Base-by-base conservation (phyloP, 176 grass and related monocot species). In the Poa annua region DNA sequence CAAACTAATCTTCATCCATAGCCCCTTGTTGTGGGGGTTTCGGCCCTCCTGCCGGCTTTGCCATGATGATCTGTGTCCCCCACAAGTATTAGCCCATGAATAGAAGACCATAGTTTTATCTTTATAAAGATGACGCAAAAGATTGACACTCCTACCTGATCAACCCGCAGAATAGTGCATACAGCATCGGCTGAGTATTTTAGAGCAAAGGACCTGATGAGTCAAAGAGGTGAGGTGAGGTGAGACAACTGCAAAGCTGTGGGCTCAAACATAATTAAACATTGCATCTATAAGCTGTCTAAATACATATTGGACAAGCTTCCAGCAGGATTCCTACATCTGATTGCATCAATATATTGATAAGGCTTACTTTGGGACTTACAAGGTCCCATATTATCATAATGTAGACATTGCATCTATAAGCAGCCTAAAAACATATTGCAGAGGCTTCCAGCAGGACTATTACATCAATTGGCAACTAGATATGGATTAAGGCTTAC, bases 371-470 rank as follows among this genome's bases (percentile, higher is more conserved):
- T 98, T 98, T 85, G 96, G 91, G 26, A 98, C 38, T 14, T 92
- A 91, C 8, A 42, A 98, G 96, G 51, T 93, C 96, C 96, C 96
- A 95, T 82, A 98, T 88, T 85, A 88, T 93, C 48, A 93, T 80
- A 51, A 61, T 33, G 42, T 42, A 36, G 39, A 75, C 8, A 73
- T 73, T 26, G n/a, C 54, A 76, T 15, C 22, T 36, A 87, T 13
- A 34, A 74, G 32, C 34, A 88, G 26, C 38, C 56, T 36, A 29
- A 74, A 52, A 66, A 53, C 16, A 66, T 24, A 25, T 11, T 12
- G 62, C 20, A 34, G 7, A 19, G 24, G 48, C 9, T 68, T 63
- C 59, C 74, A 25, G 68, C 60, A 66, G 19, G 19, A 59, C 49
- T 63, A 17, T 21, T 25, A 64, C 12, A 83, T 78, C 5, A 52